phyloP scores from a whole-genome alignment of 2,329 filamentous ascomycete species.

The Ophiocordyceps camponoti-saundersi region DNA sequence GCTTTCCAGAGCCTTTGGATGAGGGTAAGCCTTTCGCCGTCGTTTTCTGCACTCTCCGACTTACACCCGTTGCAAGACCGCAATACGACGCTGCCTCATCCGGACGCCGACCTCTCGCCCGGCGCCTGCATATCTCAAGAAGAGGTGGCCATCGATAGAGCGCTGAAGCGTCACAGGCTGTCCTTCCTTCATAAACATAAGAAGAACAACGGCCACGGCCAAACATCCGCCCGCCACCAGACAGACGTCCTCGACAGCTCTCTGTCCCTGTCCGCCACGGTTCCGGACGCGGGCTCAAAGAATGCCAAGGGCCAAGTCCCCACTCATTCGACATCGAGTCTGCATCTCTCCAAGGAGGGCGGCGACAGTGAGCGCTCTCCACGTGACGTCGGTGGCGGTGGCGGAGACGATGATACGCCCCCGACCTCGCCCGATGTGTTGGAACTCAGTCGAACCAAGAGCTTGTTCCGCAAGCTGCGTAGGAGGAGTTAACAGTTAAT shows the following conservation, averaged over 20 bases:
- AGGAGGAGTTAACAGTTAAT: background rate
- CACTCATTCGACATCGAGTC: conserved; percentile 12
- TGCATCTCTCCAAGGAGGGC: conserved; percentile 18
- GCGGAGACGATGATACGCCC: conserved; percentile 16
- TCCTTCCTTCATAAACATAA: conserved; percentile 30
- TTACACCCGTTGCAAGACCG: conserved; percentile 17
- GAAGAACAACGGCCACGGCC: conserved; percentile 27
- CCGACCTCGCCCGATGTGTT: conserved; percentile 17
- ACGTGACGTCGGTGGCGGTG: conserved; percentile 1
- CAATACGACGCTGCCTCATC: conserved; percentile 46
- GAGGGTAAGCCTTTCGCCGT: conserved; percentile 18
- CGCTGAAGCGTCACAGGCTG: conserved; percentile 24
- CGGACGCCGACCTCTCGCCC: conserved; percentile 39
- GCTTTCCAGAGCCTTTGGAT: conserved; percentile 33
- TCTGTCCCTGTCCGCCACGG: conserved; percentile 17
- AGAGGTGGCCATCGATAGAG: conserved; percentile 28
- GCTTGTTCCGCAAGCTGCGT: conserved; percentile 5
- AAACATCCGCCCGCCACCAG: conserved; percentile 17
- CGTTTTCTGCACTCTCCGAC: background rate
- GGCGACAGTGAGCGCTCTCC: conserved; percentile 18
- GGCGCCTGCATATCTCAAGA: conserved; percentile 38
- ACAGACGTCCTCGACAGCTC: conserved; percentile 15
- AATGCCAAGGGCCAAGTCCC: conserved; percentile 8
- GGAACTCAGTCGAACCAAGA: conserved; percentile 11
- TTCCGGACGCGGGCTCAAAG: conserved; percentile 4